Conservation (phyloP, 2,329 filamentous ascomycete genomes). For the Pyricularia sp. region DNA sequence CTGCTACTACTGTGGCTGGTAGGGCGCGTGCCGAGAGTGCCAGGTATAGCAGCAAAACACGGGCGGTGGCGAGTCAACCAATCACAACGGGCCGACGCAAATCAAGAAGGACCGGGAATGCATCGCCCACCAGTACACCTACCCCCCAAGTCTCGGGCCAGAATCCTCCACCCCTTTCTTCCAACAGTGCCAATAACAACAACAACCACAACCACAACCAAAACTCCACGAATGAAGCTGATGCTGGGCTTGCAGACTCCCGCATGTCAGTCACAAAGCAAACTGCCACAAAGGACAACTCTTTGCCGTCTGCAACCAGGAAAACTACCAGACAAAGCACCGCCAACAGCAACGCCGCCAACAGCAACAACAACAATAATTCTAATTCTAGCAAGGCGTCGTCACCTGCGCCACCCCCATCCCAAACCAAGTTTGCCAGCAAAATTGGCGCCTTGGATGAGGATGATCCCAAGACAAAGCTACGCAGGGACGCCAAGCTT, state of each 20-base stretch:
- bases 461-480: slow-evolving; percentile 14
- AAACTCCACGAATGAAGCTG: neutral
- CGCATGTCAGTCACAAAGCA: slow-evolving; percentile 4
- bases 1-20: slow-evolving; percentile 6
- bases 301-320: neutral
- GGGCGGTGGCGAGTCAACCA: slow-evolving; percentile 15
- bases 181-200: slow-evolving; percentile 7
- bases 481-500: slow-evolving; percentile 17
- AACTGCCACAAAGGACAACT: neutral
- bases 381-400: slow-evolving; percentile 2
- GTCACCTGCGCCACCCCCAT: neutral
- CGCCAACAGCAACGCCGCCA: slow-evolving; percentile 1
- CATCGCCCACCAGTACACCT: slow-evolving; percentile 14
- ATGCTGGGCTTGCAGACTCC: neutral
- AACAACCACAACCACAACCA: neutral
- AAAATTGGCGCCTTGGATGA: slow-evolving; percentile 16
- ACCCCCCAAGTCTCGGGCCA: slow-evolving; percentile 7
- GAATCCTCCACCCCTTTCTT: slow-evolving; percentile 7
- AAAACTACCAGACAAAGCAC: slow-evolving; percentile 4
- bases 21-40: slow-evolving; percentile 2
- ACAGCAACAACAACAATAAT: slow-evolving; percentile 4
- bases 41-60: slow-evolving; percentile 7
- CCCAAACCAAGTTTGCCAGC: slow-evolving; percentile 12
- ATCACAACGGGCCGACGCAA: slow-evolving; percentile 16
- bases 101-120: slow-evolving; percentile 17